phyloP scores from a whole-genome alignment of 1,139 yeast genomes.

The Magnusiomyces tetraspermus region DNA sequence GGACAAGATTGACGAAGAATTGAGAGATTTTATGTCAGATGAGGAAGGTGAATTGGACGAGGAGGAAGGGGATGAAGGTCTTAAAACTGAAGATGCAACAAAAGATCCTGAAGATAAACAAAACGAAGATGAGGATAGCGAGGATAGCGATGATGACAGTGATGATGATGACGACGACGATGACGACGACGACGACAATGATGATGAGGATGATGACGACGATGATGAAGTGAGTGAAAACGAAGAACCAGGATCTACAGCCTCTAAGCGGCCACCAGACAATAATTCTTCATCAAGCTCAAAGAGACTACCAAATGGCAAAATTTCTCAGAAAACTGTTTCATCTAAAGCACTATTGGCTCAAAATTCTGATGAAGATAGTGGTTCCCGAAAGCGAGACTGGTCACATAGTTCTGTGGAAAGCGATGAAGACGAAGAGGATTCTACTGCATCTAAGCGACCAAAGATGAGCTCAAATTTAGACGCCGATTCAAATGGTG shows the following conservation, averaged over 20 bases:
- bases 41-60: conserved; percentile 10
- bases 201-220: background rate
- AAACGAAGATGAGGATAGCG: background rate
- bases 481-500: conserved; percentile 22
- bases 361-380: conserved; percentile 4
- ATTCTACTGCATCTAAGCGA: conserved; percentile 19
- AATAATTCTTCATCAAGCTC: background rate
- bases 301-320: background rate
- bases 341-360: background rate
- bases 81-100: background rate
- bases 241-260: background rate
- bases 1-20: conserved; percentile 33
- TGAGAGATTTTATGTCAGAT: conserved; percentile 31
- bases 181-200: background rate
- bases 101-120: background rate
- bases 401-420: conserved; percentile 6
- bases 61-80: conserved; percentile 10
- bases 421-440: conserved; percentile 8
- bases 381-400: conserved; percentile 1
- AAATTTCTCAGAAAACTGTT: background rate
- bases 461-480: conserved; percentile 22
- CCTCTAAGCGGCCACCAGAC: background rate
- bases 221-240: background rate
- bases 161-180: conserved; percentile 7
- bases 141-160: conserved; percentile 1